These are phyloP conservation scores for Didymella keratinophila DNA, from an alignment of 2,329 filamentous ascomycete genomes.

Conservation along the genomic window DNA sequence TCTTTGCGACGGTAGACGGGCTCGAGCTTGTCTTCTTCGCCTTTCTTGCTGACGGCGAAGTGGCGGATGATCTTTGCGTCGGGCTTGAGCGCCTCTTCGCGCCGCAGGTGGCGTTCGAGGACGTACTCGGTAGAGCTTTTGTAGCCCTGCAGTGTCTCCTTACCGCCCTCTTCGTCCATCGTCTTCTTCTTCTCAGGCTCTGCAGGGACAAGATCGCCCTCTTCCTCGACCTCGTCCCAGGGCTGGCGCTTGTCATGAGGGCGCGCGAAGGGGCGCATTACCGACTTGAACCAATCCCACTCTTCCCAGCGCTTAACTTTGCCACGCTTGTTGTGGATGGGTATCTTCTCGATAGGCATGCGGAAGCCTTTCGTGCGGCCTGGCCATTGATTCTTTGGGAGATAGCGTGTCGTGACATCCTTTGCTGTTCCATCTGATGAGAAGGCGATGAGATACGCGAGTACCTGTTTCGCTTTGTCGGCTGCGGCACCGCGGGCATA, in stretches of 20 bases:
- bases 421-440: conserved; percentile 88
- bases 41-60: conserved; percentile 76
- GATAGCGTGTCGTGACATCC: conserved; percentile 90
- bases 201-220: conserved; percentile 75
- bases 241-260: conserved; percentile 65
- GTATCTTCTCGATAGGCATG: conserved; percentile 79
- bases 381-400: conserved; percentile 81
- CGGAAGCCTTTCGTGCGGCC: conserved; percentile 89
- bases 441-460: conserved; percentile 87
- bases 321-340: conserved; percentile 78
- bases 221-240: conserved; percentile 80
- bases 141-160: conserved; percentile 82
- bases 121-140: conserved; percentile 87
- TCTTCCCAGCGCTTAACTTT: conserved; percentile 79
- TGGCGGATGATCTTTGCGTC: conserved; percentile 73
- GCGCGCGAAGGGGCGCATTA: conserved; percentile 76
- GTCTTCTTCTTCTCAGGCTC: conserved; percentile 68
- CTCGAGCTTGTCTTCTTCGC: conserved; percentile 75
- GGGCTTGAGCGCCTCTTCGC: conserved; percentile 85
- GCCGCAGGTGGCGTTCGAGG: conserved; percentile 83
- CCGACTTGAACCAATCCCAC: conserved; percentile 86
- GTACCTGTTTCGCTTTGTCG: conserved; percentile 85
- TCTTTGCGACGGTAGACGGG: conserved; percentile 82
- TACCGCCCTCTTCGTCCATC: conserved; percentile 75
- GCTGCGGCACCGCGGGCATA: conserved; percentile 85